These are phyloP conservation scores for Breviolum minutum DNA, from an alignment of 73 alveolate species.

Conservation along the genomic window DNA sequence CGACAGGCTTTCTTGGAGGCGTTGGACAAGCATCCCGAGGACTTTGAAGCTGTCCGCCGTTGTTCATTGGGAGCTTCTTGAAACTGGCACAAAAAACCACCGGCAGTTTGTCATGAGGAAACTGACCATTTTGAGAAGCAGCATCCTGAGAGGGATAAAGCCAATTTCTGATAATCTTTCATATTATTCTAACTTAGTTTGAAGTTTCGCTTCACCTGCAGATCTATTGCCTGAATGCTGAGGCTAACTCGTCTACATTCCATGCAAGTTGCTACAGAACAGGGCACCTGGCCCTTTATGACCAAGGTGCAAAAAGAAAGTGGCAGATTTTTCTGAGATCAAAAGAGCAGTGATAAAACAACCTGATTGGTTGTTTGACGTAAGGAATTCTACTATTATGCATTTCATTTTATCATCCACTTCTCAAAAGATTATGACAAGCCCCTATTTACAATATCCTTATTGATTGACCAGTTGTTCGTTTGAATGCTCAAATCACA, in stretches of 20 bases:
- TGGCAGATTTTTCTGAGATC: not conserved
- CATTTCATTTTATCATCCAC: too few relatives aligned
- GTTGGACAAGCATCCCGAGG: constrained; percentile 63
- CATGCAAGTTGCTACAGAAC: constrained; percentile 33
- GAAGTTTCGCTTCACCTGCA: not conserved
- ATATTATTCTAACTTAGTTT: not conserved
- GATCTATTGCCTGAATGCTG: not conserved
- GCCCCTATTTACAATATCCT: not conserved
- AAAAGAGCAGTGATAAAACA: too few relatives aligned
- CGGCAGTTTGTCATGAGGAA: not conserved
- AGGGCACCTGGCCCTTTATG: constrained; percentile 78
- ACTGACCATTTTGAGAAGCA: constrained; percentile 69
- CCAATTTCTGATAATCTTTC: too few relatives aligned
- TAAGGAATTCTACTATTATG: too few relatives aligned
- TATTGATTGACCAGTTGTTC: not conserved
- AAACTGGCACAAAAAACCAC: not conserved
- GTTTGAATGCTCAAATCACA: too few relatives aligned
- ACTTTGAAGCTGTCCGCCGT: not conserved
- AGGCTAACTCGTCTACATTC: constrained; percentile 85
- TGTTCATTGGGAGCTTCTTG: not conserved
- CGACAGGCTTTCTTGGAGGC: constrained; percentile 44
- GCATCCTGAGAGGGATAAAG: not conserved
- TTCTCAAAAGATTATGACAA: not conserved
- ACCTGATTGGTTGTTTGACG: too few relatives aligned
- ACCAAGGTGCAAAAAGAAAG: constrained; percentile 9